Percentiles rank a stretch among this genome's conserved stretches.
Conservation (phyloP, 2,329 filamentous ascomycete genomes). For the Didymella pomorum region DNA sequence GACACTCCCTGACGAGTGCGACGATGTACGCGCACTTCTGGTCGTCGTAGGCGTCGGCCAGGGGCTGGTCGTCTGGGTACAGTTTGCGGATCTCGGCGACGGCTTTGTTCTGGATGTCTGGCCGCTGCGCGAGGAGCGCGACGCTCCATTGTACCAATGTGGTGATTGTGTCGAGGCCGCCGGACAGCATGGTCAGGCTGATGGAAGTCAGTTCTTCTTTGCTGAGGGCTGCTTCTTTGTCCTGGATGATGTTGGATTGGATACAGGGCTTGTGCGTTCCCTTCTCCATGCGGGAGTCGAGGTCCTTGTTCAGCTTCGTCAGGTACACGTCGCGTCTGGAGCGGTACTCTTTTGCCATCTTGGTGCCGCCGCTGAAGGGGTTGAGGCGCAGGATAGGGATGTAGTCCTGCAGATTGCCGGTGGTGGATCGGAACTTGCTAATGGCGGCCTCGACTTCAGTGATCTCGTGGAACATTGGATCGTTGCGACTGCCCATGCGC, state of each 20-base stretch:
- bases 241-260: conserved; percentile 71
- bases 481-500: conserved; percentile 66
- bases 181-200: conserved; percentile 72
- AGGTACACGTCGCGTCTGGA: conserved; percentile 68
- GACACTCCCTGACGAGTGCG: conserved; percentile 69
- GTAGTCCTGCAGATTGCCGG: conserved; percentile 69
- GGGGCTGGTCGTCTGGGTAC: conserved; percentile 61
- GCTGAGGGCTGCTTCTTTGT: conserved; percentile 69
- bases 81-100: conserved; percentile 63
- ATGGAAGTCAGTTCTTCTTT: conserved; percentile 70
- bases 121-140: conserved; percentile 65
- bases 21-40: conserved; percentile 70
- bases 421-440: conserved; percentile 66
- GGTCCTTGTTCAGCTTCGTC: conserved; percentile 62
- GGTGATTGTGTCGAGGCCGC: conserved; percentile 72
- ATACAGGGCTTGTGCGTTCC: conserved; percentile 71
- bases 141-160: conserved; percentile 72
- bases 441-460: conserved; percentile 70
- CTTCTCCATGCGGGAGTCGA: conserved; percentile 68
- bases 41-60: conserved; percentile 69
- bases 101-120: conserved; percentile 70
- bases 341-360: conserved; percentile 67
- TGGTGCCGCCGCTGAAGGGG: conserved; percentile 66
- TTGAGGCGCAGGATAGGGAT: conserved; percentile 67
- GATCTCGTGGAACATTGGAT: conserved; percentile 68